These are phyloP conservation scores for Knufia petricola DNA, from an alignment of 2,329 filamentous ascomycete species.

Conservation along the genomic window DNA sequence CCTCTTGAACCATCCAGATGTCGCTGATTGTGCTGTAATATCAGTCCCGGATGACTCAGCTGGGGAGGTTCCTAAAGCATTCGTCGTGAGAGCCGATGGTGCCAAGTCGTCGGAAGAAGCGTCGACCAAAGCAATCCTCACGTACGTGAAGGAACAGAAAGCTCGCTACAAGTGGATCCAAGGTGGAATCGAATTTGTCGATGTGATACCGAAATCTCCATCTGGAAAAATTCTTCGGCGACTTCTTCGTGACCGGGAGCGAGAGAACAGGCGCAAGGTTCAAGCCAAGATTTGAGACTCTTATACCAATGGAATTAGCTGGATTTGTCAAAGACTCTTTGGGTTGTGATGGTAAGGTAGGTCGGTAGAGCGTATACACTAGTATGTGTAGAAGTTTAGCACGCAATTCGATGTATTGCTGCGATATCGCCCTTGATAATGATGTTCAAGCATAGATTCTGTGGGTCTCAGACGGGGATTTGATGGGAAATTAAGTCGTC, in stretches of 20 bases:
- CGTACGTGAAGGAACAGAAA: not conserved
- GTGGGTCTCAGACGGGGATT: too few species aligned
- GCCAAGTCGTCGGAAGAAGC: not conserved
- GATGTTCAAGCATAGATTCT: too few species aligned
- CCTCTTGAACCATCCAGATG: not conserved
- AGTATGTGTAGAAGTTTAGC: too few species aligned
- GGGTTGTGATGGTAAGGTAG: too few species aligned
- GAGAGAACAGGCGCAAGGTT: too few species aligned
- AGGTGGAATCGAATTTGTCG: conserved; percentile 18
- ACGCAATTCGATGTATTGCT: too few species aligned
- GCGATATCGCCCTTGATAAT: too few species aligned
- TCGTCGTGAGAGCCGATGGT: not conserved
- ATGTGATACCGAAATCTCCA: conserved; percentile 30
- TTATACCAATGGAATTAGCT: too few species aligned
- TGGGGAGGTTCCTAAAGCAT: not conserved
- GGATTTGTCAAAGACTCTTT: too few species aligned
- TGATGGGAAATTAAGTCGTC: too few species aligned
- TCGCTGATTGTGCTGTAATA: not conserved
- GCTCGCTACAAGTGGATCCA: not conserved
- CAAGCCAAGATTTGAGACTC: too few species aligned
- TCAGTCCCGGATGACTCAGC: not conserved
- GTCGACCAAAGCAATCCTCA: not conserved
- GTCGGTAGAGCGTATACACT: too few species aligned
- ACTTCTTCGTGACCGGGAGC: conserved; percentile 25
- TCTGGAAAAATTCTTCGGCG: conserved; percentile 31